Base-by-base conservation (phyloP, 139 green algal species). In the Tetradesmus obliquus region DNA sequence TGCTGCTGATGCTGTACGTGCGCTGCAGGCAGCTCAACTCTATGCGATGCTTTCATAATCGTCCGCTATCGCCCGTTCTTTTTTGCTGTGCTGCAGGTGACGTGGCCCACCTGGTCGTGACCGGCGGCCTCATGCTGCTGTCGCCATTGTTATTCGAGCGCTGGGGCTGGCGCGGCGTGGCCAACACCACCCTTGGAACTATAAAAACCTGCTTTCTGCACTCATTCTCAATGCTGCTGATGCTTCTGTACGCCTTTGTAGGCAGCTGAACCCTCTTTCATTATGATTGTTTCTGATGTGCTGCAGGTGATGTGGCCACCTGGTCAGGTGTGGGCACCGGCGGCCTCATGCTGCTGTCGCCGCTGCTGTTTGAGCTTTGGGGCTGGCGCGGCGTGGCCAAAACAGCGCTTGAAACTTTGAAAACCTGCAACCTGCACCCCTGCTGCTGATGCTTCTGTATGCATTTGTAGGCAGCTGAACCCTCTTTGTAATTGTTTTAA, bases 71-170 rank as follows among this genome's bases (percentile, higher is more conserved):
- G 32, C 32, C 32, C 32, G 32, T 45, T 45, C 0, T 45, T 45
- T 45, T 0, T 45, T 45, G 32, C 32, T 45, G 32, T 45, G 32
- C 10, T 51, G 53, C 53, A 88, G 3, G 84, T 80, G 96, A 99
- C 90, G 97, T 99, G 53, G 97, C 32, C 97, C 76, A 97, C 96
- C 76, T 98, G 95, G 95, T 97, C 96, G 94, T 97, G 32, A 99
- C 97, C 3, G 93, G 95, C 32, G 88, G 89, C 19, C 90, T 97
- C 55, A 99, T 99, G 97, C 87, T 98, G 53, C 57, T 94, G 3
- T 97, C 95, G 0, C 97, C 98, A 3, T 88, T 97, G 72, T 91
- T 99, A 60, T 99, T 99, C 91, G 92, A 95, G 19, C 87, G 92
- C 20, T 80, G 98, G 86, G 96, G 96, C 9, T 99, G 97, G 97